Evolutionary conservation across 257 asterid species (phyloP), one percentile per base, ranked within the genome.

Genomic region (Solanum okadae): DNA sequence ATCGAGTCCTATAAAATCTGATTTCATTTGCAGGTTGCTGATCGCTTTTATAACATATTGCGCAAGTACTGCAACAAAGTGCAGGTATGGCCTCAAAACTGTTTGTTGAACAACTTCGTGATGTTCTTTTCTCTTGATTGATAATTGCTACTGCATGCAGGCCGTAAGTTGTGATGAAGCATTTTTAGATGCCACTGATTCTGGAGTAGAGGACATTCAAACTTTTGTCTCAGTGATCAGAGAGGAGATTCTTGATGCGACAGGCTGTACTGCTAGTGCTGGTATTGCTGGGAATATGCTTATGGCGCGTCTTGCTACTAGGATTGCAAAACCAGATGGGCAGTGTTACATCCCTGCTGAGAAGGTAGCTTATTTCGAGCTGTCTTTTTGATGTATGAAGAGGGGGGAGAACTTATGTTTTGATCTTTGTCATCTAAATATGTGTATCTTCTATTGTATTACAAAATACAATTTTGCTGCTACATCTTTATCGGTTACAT

Each of bases 91-190:
- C 91, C 42, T 82, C 22, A 31, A 52, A 82, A 49, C 20, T 79
- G 70, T 52, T 70, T 23, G 33, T 79, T 52, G 75, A 82, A 18
- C 22, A 29, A 27, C 33, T 81, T 52, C 46, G 40, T 27, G 22
- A 87, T 40, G 13, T 83, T n/a, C 33, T 79, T 86, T 59, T 16
- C 92, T 88, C 88, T 81, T 88, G 87, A 89, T 40, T 42, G 88
- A 87, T 70, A 37, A 68, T 87, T 88, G 86, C 88, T 86, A 12
- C 65, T 37, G 72, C 33, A 75, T 92, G 90, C 93, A 97, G 98
- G 99, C 99, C 86, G 95, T 97, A 87, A 97, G 99, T 92, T 97
- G 99, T 88, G 99, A 97, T 88, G 99, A 97, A 92, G 99, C 99
- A 81, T 97, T 96, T 93, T 82, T 97, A 83, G 99, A 97, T 88